phyloP scores from a whole-genome alignment of 139 green algal species.

The Zygnema cylindricum region DNA sequence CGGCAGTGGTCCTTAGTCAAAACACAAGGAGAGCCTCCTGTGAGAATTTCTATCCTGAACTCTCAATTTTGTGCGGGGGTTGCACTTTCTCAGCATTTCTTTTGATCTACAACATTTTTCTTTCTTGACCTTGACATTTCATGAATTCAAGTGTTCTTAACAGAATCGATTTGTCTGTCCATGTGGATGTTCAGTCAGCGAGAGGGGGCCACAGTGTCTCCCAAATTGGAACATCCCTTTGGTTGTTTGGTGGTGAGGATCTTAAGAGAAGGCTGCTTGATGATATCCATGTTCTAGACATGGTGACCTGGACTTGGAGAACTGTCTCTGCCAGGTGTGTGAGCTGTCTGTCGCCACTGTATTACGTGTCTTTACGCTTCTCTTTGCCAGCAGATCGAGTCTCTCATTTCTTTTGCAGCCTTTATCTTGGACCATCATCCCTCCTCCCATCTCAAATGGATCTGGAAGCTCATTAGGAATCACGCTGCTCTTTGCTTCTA shows the following conservation, averaged over 20 bases:
- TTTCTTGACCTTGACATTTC: slow-evolving; percentile 2
- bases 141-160: slow-evolving; percentile 2
- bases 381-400: too few relatives aligned
- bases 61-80: too few relatives aligned
- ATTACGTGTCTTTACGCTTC: too few relatives aligned
- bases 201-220: slow-evolving; percentile 79
- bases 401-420: too few relatives aligned
- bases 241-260: slow-evolving; percentile 66
- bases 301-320: slow-evolving; percentile 61
- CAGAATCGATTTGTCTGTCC: too few relatives aligned
- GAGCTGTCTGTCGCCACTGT: too few relatives aligned
- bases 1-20: slow-evolving; percentile 67
- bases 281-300: slow-evolving; percentile 61
- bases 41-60: slow-evolving; percentile 10
- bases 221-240: slow-evolving; percentile 66
- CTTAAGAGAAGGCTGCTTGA: slow-evolving; percentile 32
- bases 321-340: slow-evolving; percentile 4
- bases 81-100: neutral
- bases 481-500: too few relatives aligned
- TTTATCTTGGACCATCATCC: too few relatives aligned
- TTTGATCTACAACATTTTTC: neutral
- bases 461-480: too few relatives aligned
- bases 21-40: slow-evolving; percentile 45
- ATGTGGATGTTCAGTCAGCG: slow-evolving; percentile 33
- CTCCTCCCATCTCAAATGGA: too few relatives aligned